phyloP scores from a whole-genome alignment of 176 grass and related monocot species.

The Stipa capillata region DNA sequence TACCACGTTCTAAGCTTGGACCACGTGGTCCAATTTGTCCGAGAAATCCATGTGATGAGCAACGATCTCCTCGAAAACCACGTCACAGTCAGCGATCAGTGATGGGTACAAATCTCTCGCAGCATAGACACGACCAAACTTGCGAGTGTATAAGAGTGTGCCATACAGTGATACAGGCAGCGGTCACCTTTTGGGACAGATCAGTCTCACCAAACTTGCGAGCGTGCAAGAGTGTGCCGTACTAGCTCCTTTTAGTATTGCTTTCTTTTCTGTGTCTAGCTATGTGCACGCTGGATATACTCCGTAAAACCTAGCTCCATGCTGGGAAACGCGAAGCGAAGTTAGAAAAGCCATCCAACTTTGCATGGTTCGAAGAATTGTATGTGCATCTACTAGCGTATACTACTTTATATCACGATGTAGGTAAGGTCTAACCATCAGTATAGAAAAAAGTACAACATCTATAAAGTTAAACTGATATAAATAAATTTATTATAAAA shows the following conservation, averaged over 20 bases:
- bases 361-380: neutral
- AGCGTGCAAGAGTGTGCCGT: no score
- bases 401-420: no score
- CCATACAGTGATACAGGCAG: neutral
- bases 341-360: neutral
- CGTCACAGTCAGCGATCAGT: neutral
- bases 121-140: neutral
- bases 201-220: conserved; percentile 6
- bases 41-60: conserved; percentile 16
- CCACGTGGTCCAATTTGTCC: neutral
- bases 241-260: neutral
- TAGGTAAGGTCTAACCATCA: no score
- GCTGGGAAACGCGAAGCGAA: neutral
- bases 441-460: no score
- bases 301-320: neutral
- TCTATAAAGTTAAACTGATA: no score
- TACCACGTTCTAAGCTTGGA: neutral
- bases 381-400: no score
- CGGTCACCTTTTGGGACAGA: neutral
- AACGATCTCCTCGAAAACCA: conserved; percentile 24
- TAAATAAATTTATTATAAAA: no score
- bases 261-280: neutral
- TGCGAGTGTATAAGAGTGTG: neutral
- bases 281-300: neutral
- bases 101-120: conserved; percentile 14